These are phyloP conservation scores for Cupressus sempervirens DNA, from an alignment of 75 land plant species.

Conservation along the genomic window DNA sequence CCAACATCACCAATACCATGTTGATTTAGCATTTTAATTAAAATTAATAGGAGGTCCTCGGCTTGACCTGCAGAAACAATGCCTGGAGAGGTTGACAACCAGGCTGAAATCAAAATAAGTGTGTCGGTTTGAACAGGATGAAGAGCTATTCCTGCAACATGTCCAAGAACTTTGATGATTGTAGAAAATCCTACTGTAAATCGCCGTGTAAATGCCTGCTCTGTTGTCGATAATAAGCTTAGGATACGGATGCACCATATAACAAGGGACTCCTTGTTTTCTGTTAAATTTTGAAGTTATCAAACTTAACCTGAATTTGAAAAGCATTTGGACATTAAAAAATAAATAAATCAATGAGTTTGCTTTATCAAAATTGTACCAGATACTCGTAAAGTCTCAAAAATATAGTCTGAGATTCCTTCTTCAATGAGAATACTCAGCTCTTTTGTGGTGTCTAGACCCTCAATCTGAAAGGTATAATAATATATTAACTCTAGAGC, in stretches of 20 bases:
- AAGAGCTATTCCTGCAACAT: conserved; percentile 60
- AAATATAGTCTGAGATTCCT: conserved; percentile 72
- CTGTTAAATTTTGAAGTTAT: conserved; percentile 25
- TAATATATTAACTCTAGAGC: conserved; percentile 51
- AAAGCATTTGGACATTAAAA: conserved; percentile 1
- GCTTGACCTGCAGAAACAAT: conserved; percentile 39
- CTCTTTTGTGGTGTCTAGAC: conserved; percentile 16
- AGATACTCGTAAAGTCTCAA: conserved; percentile 80
- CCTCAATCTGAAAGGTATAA: conserved; percentile 34
- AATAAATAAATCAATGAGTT: background rate
- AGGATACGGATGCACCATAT: conserved; percentile 54
- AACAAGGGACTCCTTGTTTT: conserved; percentile 43
- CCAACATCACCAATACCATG: conserved; percentile 44
- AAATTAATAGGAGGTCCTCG: conserved; percentile 43
- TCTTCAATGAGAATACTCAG: conserved; percentile 67
- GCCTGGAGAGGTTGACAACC: conserved; percentile 66
- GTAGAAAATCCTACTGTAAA: conserved; percentile 69
- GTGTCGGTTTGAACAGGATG: conserved; percentile 59
- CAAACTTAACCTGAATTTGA: background rate
- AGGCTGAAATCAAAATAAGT: conserved; percentile 44
- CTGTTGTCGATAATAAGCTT: conserved; percentile 51
- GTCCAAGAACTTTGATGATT: conserved; percentile 44
- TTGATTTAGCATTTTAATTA: conserved; percentile 47
- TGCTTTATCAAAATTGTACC: conserved; percentile 34
- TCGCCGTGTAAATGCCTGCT: conserved; percentile 48